Base-by-base conservation (phyloP, 495 filamentous ascomycete species). In the Terfezia boudieri region DNA sequence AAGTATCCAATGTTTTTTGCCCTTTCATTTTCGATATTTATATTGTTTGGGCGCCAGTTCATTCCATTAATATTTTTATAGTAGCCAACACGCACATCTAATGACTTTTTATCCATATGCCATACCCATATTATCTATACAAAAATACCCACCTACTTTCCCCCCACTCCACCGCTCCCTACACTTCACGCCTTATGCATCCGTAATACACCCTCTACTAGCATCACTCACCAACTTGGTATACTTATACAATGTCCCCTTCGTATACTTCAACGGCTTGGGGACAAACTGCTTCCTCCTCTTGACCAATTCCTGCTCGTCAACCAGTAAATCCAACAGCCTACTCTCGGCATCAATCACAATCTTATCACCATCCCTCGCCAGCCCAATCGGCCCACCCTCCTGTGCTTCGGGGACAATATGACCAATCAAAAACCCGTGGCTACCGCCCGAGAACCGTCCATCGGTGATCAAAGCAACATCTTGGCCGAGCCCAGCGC, bases 331-430 rank as follows among this genome's bases (percentile, higher is more conserved):
- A 62, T 85, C 77, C 38, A 86, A 66, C 54, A 74, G 70, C 36
- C 71, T 69, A 66, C 69, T 72, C 64, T 84, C 81, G 4, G 82
- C 80, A 66, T 86, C 82, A 58, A 86, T 83, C 11, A 76, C 69
- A 41, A 86, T 76, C 56, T 67, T 69, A 61, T 86, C 82, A 9
- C 82, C 82, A 62, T 86, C 77, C 36, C 68, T 61, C 16, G 84
- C 76, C 46, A 86, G 69, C 8, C 72, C 82, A 53, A 65, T 65
- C 52, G 62, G 62, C 36, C 63, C 63, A 41, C 63, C 63, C 9
- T 37, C 51, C 10, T 79, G 79, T 4, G 90, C 90, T 69, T 98
- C 90, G 2, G 90, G 90, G 3, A 86, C 84, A 41, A 98, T 84
- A 62, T 98, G 90, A 10, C 82, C 82, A 61, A 86, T 86, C 57